Evolutionary conservation across 2,329 filamentous ascomycete genomes (phyloP), one percentile per base, ranked within the genome.

Genomic region (Mariannaea elegans): DNA sequence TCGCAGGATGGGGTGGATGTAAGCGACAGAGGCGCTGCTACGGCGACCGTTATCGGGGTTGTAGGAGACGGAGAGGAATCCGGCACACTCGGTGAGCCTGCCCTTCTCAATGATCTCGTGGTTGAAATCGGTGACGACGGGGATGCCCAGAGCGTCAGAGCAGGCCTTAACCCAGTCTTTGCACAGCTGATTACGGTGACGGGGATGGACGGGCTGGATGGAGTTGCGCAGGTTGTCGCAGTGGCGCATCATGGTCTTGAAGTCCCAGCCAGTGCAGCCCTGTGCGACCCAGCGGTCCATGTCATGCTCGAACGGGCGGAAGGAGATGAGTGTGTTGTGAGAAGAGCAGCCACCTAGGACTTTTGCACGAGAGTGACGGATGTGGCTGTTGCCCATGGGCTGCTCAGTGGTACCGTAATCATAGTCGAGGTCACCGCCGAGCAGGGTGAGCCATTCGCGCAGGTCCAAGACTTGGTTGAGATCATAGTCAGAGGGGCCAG

Each of bases 251-350:
- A 97, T 91, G 62, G 87, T 92, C 73, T 92, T 88, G 79, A 96
- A 97, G 72, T 86, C 87, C 93, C 93, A 97, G 71, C 93, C 93
- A 73, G 86, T 87, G 80, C 90, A 93, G 62, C 93, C 93, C 72
- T 92, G 82, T 29, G 85, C 86, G 71, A 94, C 89, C 93, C 93
- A 97, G 69, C 91, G 85, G 73, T 92, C 85, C 80, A 91, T 87
- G 77, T 97, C 93, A 76, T 96, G 94, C 76, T 93, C 88, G 73
- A 97, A 96, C 7, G 93, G 92, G 23, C 93, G 87, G 86, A 97
- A 97, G 16, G 91, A 95, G 77, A 97, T 97, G 71, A 97, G 83
- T 18, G 93, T 97, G 80, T 97, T 97, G 84, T 97, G 93, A 60
- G 91, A 94, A 42, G 93, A 96, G 83, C 93, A 97, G 67, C 93